Evolutionary conservation across 345 rosid species (phyloP).

Genomic region (Gossypium bickii): DNA sequence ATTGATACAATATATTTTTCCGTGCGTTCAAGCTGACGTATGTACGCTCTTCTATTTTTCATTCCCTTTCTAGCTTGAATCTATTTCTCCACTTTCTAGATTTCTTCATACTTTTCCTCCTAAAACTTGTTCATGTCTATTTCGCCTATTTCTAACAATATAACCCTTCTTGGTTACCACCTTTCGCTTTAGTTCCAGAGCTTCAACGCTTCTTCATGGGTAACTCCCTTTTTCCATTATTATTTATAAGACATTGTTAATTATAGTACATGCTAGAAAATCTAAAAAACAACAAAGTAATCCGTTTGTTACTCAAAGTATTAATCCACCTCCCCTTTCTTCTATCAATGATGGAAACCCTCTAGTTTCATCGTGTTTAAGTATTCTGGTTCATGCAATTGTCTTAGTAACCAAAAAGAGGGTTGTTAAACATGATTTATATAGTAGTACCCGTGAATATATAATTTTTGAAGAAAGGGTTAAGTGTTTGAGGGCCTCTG

Average conservation of each 20-base stretch:
- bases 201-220: not conserved
- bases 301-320: too few relatives aligned
- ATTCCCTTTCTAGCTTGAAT: not conserved
- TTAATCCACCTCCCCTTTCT: too few relatives aligned
- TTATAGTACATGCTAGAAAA: too few relatives aligned
- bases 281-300: too few relatives aligned
- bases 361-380: too few relatives aligned
- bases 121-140: too few relatives aligned
- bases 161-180: not conserved
- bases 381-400: too few relatives aligned
- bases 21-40: not conserved
- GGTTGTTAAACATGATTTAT: not conserved
- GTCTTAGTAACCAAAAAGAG: not conserved
- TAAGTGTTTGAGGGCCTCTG: not conserved
- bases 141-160: too few relatives aligned
- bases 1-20: not conserved
- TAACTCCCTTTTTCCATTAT: not conserved
- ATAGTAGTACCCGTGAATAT: not conserved
- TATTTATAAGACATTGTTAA: not conserved
- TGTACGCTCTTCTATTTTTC: not conserved
- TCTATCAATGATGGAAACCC: too few relatives aligned
- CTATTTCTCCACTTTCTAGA: not conserved
- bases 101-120: not conserved
- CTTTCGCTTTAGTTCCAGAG: not conserved
- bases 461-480: not conserved